Evolutionary conservation across 495 filamentous ascomycete species (phyloP).

Genomic region (Neurospora discreta): DNA sequence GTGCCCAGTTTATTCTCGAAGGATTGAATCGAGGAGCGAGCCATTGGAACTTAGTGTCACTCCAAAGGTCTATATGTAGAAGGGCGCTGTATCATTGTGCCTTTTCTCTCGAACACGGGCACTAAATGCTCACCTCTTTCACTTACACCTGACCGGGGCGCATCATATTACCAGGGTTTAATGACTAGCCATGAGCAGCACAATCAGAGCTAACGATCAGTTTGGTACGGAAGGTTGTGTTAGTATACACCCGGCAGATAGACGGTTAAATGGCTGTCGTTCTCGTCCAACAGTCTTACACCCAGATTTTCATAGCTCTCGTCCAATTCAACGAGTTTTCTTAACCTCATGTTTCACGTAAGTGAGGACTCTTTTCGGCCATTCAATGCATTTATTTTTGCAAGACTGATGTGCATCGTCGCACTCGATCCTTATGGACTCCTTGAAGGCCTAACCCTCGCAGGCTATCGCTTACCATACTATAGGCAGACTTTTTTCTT

Average conservation of each 20-base stretch:
- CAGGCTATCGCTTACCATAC: not conserved
- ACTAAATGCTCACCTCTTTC: not conserved
- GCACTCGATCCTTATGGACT: not conserved
- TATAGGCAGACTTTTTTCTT: not conserved
- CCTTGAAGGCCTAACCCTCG: not conserved
- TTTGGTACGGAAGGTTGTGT: not conserved
- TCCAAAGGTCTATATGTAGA: not conserved
- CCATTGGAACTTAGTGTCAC: conserved; percentile 3
- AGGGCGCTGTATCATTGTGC: not conserved
- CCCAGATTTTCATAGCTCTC: not conserved
- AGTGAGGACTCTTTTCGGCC: not conserved
- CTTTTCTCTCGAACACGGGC: not conserved
- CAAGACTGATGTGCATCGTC: not conserved
- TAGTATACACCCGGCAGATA: not conserved
- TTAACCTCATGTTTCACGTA: not conserved
- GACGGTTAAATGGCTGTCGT: not conserved
- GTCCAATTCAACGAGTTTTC: not conserved
- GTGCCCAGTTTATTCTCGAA: conserved; percentile 18
- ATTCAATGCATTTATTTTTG: not conserved
- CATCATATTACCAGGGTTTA: not conserved
- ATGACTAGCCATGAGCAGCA: not conserved
- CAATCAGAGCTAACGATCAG: not conserved
- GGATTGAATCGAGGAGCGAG: conserved; percentile 26
- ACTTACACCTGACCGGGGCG: not conserved
- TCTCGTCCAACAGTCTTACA: not conserved